Conservation (phyloP, 768 basidiomycete species). For the Agrocybe pediades region DNA sequence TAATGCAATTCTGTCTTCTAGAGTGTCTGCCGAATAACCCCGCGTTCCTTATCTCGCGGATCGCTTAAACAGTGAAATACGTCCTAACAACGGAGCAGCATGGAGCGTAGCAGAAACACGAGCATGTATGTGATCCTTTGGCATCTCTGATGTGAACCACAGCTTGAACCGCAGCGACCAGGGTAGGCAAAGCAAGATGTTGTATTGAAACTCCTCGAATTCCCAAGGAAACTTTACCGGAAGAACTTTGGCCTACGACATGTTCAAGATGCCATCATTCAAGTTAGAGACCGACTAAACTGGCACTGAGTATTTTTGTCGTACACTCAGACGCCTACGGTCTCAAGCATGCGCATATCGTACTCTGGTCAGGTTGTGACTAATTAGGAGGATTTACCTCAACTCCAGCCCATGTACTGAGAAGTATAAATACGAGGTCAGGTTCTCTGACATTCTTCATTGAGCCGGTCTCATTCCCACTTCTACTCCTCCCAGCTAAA, state of each 20-base stretch:
- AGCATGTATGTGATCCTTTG: too few relatives aligned
- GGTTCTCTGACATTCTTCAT: not conserved
- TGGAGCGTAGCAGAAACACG: too few relatives aligned
- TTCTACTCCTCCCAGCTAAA: not conserved
- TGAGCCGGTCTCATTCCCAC: conserved; percentile 14
- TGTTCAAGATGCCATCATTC: not conserved
- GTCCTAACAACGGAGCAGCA: too few relatives aligned
- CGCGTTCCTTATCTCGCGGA: too few relatives aligned
- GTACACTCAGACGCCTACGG: not conserved
- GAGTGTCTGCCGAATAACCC: too few relatives aligned
- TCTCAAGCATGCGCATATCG: not conserved
- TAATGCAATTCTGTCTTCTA: too few relatives aligned
- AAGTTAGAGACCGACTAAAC: not conserved
- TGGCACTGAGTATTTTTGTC: not conserved
- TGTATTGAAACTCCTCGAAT: not conserved
- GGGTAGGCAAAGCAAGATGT: not conserved
- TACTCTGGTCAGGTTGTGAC: not conserved
- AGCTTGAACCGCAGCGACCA: too few relatives aligned
- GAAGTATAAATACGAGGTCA: not conserved
- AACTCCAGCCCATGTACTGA: not conserved
- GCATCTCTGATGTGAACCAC: too few relatives aligned
- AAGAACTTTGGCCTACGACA: not conserved
- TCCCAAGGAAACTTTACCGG: not conserved
- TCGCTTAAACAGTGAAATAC: too few relatives aligned
- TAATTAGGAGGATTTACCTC: not conserved